These are phyloP conservation scores for Fraxinus baroniana DNA, from an alignment of 305 asterid genomes.

Conservation along the genomic window DNA sequence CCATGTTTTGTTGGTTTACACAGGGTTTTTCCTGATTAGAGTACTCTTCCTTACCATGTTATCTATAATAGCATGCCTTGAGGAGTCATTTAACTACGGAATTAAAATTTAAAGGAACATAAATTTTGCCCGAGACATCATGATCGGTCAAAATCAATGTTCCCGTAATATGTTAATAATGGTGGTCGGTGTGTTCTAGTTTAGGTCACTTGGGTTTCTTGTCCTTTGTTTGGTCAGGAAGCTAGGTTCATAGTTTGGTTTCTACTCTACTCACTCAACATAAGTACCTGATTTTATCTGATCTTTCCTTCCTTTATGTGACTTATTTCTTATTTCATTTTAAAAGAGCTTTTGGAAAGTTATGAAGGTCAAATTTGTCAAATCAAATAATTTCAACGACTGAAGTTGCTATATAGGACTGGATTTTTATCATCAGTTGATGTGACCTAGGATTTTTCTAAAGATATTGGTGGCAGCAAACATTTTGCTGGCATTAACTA, in stretches of 20 bases:
- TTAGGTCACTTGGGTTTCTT: background rate
- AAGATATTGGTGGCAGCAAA: background rate
- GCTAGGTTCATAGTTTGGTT: background rate
- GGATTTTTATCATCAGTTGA: background rate
- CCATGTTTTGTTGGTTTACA: background rate
- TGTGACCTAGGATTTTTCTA: background rate
- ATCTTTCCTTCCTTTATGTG: background rate
- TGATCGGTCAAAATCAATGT: conserved; percentile 5
- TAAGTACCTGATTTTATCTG: background rate
- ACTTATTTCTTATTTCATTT: background rate
- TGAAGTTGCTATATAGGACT: background rate
- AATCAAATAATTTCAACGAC: background rate
- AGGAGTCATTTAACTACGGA: background rate
- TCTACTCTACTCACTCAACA: background rate
- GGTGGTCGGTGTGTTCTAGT: background rate
- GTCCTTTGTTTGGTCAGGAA: background rate
- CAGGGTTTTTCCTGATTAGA: background rate
- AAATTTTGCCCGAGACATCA: conserved; percentile 4
- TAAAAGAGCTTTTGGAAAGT: background rate
- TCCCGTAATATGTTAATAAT: background rate
- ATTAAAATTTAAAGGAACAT: background rate
- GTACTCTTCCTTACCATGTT: background rate
- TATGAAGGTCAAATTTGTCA: background rate
- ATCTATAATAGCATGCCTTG: background rate
- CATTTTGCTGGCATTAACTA: background rate